Conservation (phyloP, 805 yeast genomes). For the Barnettozyma wickerhamii region DNA sequence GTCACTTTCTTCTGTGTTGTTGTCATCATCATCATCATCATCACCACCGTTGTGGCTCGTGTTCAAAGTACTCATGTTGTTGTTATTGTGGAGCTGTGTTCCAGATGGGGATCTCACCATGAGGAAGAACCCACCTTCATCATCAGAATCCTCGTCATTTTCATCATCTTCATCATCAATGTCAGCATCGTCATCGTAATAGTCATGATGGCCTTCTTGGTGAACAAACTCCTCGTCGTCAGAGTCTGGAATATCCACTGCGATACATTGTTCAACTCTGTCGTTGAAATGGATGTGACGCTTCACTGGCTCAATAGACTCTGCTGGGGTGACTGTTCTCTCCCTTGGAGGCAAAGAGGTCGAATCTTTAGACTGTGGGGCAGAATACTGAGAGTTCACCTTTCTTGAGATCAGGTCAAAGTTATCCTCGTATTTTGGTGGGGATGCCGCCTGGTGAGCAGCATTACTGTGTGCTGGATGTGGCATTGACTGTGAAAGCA, state of each 20-base stretch:
- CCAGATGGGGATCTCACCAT: slow-evolving; percentile 44
- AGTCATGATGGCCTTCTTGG: slow-evolving; percentile 26
- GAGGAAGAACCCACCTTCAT: slow-evolving; percentile 66
- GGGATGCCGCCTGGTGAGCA: slow-evolving; percentile 15
- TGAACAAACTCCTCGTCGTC: slow-evolving; percentile 21
- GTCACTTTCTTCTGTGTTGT: not conserved
- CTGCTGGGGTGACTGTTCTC: slow-evolving; percentile 1
- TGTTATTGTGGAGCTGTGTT: slow-evolving; percentile 24
- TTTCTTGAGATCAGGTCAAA: slow-evolving; percentile 23
- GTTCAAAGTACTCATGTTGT: slow-evolving; percentile 7
- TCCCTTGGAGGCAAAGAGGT: not conserved
- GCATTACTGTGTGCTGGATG: slow-evolving; percentile 14
- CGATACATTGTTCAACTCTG: slow-evolving; percentile 91
- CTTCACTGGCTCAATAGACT: slow-evolving; percentile 6
- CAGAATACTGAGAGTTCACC: slow-evolving; percentile 24
- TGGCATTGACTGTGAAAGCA: slow-evolving; percentile 53
- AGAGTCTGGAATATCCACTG: slow-evolving; percentile 36
- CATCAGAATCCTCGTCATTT: slow-evolving; percentile 36
- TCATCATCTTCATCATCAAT: slow-evolving; percentile 22
- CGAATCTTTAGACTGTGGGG: not conserved
- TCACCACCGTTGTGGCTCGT: slow-evolving; percentile 9
- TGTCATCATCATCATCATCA: slow-evolving; percentile 3
- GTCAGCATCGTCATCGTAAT: slow-evolving; percentile 6
- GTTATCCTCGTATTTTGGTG: slow-evolving; percentile 26
- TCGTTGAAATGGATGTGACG: slow-evolving; percentile 78